Evolutionary conservation across 768 basidiomycete species (phyloP), one percentile per base, ranked within the genome.

Genomic region (Mycena capillaripes): DNA sequence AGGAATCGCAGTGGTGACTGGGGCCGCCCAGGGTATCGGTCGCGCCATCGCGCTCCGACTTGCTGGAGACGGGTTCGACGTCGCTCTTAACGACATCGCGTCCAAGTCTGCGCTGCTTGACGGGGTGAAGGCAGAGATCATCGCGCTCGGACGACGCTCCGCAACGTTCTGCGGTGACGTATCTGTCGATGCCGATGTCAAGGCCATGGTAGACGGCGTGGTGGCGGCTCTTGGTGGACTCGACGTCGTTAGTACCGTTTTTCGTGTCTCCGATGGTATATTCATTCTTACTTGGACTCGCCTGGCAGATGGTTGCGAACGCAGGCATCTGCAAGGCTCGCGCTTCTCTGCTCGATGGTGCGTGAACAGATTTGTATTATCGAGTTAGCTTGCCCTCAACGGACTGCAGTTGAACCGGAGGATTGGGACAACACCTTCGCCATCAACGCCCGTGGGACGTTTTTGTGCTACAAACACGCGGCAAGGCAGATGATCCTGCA

Each of bases 21-120:
- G 80, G 8, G 77, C 81, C 16, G 81, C 81, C 4, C 79, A 81
- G 71, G 81, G 81, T 11, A 57, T 57, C 42, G 81, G 81, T 17
- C 66, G 66, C 11, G 74, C 76, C 17, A 79, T 80, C 25, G 78
- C 78, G 1, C 62, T 79, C 3, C 69, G 77, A 12, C 79, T 81
- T n/a, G 79, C 79, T 9, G 70, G 64, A 0, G 80, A 81, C 38
- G 80, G 80, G 6, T 72, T 79, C 29, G 75, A 80, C 68, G 76
- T 81, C n/a, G 81, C 72, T 9, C 62, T 81, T 21, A 78, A 77
- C 57, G 81, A 81, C 48, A 67, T 81, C 17, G 36, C 73, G 23
- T 48, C 72, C 27, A 71, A 79, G 12, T 29, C 30, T 12, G 52
- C 52, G 3, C 36, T 61, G 16, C 64, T 81, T 3, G 75, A 79